A percentile compares a stretch with the other conserved stretches of the same genome.
phyloP scores from a whole-genome alignment of 768 basidiomycete genomes.

The Erythrobasidium yunnanense region DNA sequence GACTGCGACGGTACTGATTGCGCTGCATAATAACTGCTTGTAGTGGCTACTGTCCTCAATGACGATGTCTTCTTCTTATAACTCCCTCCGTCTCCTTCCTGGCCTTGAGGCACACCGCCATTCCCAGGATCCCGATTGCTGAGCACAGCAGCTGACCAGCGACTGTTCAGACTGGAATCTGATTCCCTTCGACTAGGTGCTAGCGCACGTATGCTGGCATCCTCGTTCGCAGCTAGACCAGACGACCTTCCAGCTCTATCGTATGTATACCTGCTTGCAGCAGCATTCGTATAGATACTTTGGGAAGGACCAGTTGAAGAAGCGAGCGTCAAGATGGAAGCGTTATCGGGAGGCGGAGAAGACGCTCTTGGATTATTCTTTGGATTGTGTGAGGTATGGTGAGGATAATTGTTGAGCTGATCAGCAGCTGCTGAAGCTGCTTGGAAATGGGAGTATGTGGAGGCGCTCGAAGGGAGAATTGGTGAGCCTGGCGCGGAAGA shows the following conservation, averaged over 20 bases:
- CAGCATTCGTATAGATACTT: not conserved
- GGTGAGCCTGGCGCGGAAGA: not conserved
- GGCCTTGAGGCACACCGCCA: not conserved
- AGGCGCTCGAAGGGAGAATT: not conserved
- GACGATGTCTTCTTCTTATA: conserved; percentile 5
- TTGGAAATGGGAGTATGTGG: not conserved
- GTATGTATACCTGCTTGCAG: not conserved
- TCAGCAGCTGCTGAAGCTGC: not conserved
- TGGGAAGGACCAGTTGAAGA: conserved; percentile 51
- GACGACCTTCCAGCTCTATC: not conserved
- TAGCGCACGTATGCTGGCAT: conserved; percentile 10
- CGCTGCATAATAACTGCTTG: conserved; percentile 15
- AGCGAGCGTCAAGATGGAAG: conserved; percentile 81
- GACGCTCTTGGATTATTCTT: conserved; percentile 90
- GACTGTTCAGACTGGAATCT: not conserved
- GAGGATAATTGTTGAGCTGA: conserved; percentile 45
- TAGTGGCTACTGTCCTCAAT: not conserved
- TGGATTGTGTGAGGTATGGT: conserved; percentile 84
- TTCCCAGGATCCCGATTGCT: not conserved
- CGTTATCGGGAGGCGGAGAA: conserved; percentile 81
- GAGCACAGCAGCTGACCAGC: conserved; percentile 5
- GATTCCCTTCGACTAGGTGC: conserved; percentile 5
- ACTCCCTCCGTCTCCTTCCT: not conserved
- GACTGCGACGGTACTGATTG: not conserved
- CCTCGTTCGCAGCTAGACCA: not conserved